A percentile compares a stretch with the other conserved stretches of the same genome.
Conservation (phyloP, 768 basidiomycete genomes). For the Mycena maculata region DNA sequence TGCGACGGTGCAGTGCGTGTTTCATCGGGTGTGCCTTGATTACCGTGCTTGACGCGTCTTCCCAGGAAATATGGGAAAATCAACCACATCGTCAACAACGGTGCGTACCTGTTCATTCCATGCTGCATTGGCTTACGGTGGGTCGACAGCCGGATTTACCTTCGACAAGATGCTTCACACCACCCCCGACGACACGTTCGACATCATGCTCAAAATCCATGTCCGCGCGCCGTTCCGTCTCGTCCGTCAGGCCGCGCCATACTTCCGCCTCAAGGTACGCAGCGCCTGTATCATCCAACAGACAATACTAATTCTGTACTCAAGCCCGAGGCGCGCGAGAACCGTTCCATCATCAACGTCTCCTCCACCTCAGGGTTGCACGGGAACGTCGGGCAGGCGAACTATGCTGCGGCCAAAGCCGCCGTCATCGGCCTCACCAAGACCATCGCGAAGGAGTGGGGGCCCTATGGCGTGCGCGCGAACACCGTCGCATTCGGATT, state of each 20-base stretch:
- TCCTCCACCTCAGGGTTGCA: conserved; percentile 87
- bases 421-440: conserved; percentile 85
- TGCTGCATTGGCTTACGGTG: neutral
- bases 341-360: conserved; percentile 83
- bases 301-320: neutral
- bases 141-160: conserved; percentile 71
- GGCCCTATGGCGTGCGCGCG: conserved; percentile 81
- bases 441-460: conserved; percentile 92
- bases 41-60: neutral
- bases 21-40: neutral
- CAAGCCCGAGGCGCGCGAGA: conserved; percentile 69
- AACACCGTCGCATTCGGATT: conserved; percentile 85
- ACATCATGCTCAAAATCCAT: conserved; percentile 87
- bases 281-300: neutral
- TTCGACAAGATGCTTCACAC: conserved; percentile 92
- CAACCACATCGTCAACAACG: conserved; percentile 90
- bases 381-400: conserved; percentile 88
- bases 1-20: conserved; percentile 78
- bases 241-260: conserved; percentile 84
- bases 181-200: conserved; percentile 83
- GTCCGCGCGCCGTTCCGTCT: conserved; percentile 89
- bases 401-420: conserved; percentile 84
- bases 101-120: conserved; percentile 45
- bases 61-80: conserved; percentile 83
- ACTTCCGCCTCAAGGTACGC: conserved; percentile 79